These are phyloP conservation scores for Acanthamoeba polyphaga DNA, from an alignment of 208 protist species.

Conservation along the genomic window DNA sequence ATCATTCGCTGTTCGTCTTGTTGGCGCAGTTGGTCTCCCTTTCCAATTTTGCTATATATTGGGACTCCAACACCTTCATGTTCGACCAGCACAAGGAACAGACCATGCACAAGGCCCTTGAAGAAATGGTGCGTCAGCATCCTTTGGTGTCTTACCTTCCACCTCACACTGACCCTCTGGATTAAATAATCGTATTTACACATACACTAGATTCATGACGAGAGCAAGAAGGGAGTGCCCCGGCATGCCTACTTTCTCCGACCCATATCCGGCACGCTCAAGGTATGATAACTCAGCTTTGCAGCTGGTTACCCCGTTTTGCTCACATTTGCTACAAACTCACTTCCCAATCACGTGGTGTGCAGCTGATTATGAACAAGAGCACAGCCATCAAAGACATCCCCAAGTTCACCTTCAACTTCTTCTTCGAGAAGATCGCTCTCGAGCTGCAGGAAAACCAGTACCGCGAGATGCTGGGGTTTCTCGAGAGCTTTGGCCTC, in stretches of 20 bases:
- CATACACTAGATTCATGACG: background rate
- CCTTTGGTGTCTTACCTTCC: background rate
- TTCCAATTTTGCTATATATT: slow-evolving; percentile 67
- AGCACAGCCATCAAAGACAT: background rate
- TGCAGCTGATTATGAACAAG: slow-evolving; percentile 69
- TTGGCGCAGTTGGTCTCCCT: slow-evolving; percentile 58
- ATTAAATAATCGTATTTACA: background rate
- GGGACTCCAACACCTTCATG: slow-evolving; percentile 28
- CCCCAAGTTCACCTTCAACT: slow-evolving; percentile 63
- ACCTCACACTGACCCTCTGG: background rate
- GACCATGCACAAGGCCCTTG: background rate
- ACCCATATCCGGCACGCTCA: slow-evolving; percentile 59
- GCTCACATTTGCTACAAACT: background rate
- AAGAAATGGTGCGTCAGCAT: background rate
- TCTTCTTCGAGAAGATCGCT: slow-evolving; percentile 59
- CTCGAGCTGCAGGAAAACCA: slow-evolving; percentile 68
- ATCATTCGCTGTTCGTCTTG: background rate
- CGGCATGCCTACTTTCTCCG: slow-evolving; percentile 42
- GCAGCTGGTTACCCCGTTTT: no score
- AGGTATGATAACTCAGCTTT: background rate
- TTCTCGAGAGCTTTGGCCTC: slow-evolving; percentile 64
- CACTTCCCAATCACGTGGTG: background rate
- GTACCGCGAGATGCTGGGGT: slow-evolving; percentile 31
- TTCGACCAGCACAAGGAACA: background rate
- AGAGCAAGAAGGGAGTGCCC: slow-evolving; percentile 8